Base-by-base conservation (phyloP, 2,329 filamentous ascomycete species). In the Nothopassalora personata region DNA sequence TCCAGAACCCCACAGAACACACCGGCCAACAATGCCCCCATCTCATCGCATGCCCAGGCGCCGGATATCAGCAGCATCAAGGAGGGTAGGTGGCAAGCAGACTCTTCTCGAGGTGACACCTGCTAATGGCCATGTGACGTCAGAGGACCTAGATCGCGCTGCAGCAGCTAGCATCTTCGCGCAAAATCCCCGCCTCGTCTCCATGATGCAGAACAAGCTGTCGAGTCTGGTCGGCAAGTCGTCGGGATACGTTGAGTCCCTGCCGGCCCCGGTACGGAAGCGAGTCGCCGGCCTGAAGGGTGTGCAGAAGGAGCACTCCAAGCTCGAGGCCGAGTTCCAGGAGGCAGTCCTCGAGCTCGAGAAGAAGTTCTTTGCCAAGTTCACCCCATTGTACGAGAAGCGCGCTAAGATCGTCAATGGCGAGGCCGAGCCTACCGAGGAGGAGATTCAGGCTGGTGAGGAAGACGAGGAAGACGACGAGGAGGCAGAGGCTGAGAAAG, bases 351-450 rank as follows among this genome's bases (percentile, higher is more conserved):
- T 99, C 60, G 88, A 97, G 77, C 85, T 99, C 30, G 94, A 99
- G 84, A 99, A 99, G 86, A 97, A 97, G 81, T 99, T 96, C 79
- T 97, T 97, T 71, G 90, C 90, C 79, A 97, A 97, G 80, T 99
- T 97, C 80, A 96, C 91, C 56, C 94, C 94, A 61, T 85, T 99
- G 53, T 99, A 99, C 80, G 81, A 97, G 83, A 94, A 94, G 83
- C 92, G 94, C 76, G 85, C 92, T 63, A 84, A 87, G 70, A 97
- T 99, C 69, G 83, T 99, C 76, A 97, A 97, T 78, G 94, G 94
- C 69, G 79, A 80, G 64, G 76, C 80, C 61, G 94, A 99, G 80
- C 94, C 94, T 31, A 91, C 89, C 61, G 90, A 95, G 58, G 86
- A 87, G 39, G 91, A 97, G 76, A 80, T 99, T 68, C 84, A 90